phyloP scores from a whole-genome alignment of 768 basidiomycete species.

The Russula compacta region DNA sequence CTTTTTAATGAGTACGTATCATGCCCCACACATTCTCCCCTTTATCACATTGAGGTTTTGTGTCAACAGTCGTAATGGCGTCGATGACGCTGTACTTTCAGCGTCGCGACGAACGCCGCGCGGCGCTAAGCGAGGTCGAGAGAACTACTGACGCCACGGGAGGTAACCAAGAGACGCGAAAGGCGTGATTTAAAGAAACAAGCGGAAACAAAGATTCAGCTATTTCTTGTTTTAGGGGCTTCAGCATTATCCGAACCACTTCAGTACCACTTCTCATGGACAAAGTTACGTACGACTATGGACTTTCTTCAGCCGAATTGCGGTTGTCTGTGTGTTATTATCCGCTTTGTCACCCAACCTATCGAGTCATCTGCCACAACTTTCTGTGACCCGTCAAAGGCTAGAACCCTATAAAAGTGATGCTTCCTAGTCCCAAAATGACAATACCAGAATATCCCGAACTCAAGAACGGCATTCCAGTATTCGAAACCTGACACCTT shows the following conservation, averaged over 20 bases:
- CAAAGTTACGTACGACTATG: background rate
- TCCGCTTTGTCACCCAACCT: background rate
- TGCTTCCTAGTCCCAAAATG: background rate
- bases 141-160: background rate
- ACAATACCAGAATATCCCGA: background rate
- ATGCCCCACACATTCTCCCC: background rate
- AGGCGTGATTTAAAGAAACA: background rate
- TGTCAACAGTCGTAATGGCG: background rate
- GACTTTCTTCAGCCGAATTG: background rate
- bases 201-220: background rate
- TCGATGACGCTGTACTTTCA: slow-evolving; percentile 1
- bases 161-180: background rate
- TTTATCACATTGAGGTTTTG: background rate
- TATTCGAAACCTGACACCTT: background rate
- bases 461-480: background rate
- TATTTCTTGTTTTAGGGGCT: background rate
- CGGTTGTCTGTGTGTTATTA: background rate
- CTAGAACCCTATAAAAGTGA: background rate
- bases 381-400: background rate
- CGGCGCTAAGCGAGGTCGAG: background rate
- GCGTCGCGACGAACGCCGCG: slow-evolving; percentile 1
- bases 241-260: too few relatives aligned
- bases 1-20: slow-evolving; percentile 26
- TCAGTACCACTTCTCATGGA: background rate
- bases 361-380: background rate